Evolutionary conservation across 192 early-diverging fungal species (phyloP).

Genomic region (Coemansia sp.): DNA sequence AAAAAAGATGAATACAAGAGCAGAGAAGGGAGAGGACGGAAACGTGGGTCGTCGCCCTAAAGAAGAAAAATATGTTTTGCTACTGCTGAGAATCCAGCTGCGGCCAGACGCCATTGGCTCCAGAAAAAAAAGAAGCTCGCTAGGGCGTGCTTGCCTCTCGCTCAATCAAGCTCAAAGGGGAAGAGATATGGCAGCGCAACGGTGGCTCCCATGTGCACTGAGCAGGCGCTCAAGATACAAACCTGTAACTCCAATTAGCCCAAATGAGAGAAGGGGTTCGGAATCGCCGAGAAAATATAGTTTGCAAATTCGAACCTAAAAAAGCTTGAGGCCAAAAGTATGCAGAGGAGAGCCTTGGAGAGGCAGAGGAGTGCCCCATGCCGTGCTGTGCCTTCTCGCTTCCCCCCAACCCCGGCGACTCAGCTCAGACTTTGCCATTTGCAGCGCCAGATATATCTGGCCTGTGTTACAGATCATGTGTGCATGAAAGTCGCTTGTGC

Average conservation of each 20-base stretch:
- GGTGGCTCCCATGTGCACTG: not conserved
- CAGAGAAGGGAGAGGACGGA: not conserved
- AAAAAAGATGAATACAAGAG: not conserved
- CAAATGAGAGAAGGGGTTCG: not conserved
- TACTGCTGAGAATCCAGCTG: slow-evolving; percentile 5
- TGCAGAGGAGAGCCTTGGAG: not conserved
- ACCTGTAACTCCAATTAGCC: not conserved
- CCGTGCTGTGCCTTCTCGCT: not conserved
- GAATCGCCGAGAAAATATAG: not conserved
- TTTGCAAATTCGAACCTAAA: not conserved
- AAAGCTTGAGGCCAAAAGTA: not conserved
- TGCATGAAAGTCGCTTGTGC: not conserved
- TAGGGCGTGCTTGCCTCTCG: not conserved
- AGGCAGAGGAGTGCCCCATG: not conserved
- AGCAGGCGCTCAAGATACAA: not conserved
- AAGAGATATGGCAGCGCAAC: not conserved
- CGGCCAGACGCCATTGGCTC: slow-evolving; percentile 2
- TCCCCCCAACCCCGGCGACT: not conserved
- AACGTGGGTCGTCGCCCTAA: not conserved
- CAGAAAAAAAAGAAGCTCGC: not conserved
- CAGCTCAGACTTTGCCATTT: not conserved
- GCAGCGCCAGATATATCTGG: not conserved
- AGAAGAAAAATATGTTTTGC: not conserved
- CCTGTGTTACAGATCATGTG: not conserved
- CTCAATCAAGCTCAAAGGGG: not conserved